Base-by-base conservation (phyloP, 495 filamentous ascomycete genomes). In the Talaromyces borbonicus region DNA sequence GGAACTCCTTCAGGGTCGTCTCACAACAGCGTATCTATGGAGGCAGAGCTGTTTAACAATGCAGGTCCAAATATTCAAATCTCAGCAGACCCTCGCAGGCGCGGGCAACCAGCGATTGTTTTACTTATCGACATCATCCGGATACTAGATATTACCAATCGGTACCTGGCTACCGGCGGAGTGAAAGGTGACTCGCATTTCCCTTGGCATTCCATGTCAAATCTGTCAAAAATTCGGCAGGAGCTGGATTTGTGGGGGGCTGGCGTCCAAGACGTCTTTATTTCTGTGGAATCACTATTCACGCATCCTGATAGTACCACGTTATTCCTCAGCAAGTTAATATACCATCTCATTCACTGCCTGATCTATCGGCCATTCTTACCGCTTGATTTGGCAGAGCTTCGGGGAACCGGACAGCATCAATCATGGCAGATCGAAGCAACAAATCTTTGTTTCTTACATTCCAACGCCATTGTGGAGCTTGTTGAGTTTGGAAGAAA, bases 381-480 rank as follows among this genome's bases (percentile, higher is more conserved):
- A 11, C 86, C 87, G 1, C 83, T 93, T 31, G 84, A 90, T 62
- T 69, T 90, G 7, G 74, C 81, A 16, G 85, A 90, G 52, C 70
- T 90, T 6, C 74, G 83, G 27, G 84, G 83, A 15, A 80, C 78
- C 0, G 83, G 85, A 0, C 86, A 90, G 54, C 85, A 93, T 51
- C 85, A 90, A 56, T 87, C 84, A 26, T 93, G 87, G 87, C 86
- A 90, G 59, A 90, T 90, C 42, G 85, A 88, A 53, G 83, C 85
- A 0, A 90, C 85, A 1, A 87, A 89, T 48, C 73, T 89, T 42
- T 90, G 86, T 59, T 90, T 93, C 59, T 71, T 85, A 12, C 87
- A 93, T 52, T 84, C 87, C 7, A 93, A 90, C 59, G 85, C 85
- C 1, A 87, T 93, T 41, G 80, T 83, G 4, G 86, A 90, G 51